Evolutionary conservation across 208 protist species (phyloP).

Genomic region (Zelonia costaricensis): DNA sequence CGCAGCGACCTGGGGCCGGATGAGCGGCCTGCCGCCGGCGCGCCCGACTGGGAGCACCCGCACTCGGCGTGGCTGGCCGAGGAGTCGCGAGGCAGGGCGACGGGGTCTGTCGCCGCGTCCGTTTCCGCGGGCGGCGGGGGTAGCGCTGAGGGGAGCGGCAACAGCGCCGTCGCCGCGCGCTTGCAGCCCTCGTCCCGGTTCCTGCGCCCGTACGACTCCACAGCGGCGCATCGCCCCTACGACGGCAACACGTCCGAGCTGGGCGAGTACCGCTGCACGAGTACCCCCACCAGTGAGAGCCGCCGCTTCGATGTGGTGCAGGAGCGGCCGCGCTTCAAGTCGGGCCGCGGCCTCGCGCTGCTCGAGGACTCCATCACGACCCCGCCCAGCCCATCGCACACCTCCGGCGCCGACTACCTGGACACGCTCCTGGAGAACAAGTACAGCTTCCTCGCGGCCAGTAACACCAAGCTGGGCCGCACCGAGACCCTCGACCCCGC

Average conservation of each 20-base stretch:
- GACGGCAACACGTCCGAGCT: conserved; percentile 2
- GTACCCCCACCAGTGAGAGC: conserved; percentile 5
- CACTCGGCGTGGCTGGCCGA: too few relatives aligned
- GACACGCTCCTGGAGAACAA: neutral
- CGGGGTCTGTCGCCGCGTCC: neutral
- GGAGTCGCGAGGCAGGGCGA: too few relatives aligned
- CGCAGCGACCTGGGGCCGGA: too few relatives aligned
- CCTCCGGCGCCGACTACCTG: neutral
- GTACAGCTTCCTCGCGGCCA: neutral
- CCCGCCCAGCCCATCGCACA: conserved; percentile 4
- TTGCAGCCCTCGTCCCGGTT: neutral
- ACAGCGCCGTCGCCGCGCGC: neutral
- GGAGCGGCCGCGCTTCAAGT: neutral
- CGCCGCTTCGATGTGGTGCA: neutral
- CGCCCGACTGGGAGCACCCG: too few relatives aligned
- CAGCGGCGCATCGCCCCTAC: neutral
- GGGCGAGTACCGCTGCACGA: neutral
- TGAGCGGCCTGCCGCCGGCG: too few relatives aligned
- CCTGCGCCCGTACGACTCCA: neutral
- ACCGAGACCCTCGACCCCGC: conserved; percentile 32
- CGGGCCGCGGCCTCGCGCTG: conserved; percentile 36
- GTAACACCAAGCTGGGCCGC: conserved; percentile 3
- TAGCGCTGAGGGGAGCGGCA: neutral
- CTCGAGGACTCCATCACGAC: conserved; percentile 31
- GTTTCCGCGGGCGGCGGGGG: neutral